These are phyloP conservation scores for Tanozyma kutaoensis DNA, from an alignment of 805 yeast species.

Conservation along the genomic window DNA sequence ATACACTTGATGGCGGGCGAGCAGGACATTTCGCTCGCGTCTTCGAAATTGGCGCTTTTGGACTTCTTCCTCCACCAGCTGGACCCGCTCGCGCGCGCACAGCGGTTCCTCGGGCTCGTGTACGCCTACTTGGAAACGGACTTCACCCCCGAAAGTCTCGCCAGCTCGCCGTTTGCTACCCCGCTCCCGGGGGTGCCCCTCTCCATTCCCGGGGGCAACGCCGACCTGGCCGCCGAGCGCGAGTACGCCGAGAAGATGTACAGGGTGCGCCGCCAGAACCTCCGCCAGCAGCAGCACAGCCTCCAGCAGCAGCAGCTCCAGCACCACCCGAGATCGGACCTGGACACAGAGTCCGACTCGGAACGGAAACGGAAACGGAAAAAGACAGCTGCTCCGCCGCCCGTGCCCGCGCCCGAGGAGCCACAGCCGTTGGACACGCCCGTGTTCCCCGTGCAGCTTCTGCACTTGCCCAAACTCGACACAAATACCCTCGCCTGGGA, in stretches of 20 bases:
- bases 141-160: constrained; percentile 36
- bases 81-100: constrained; percentile 54
- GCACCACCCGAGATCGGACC: constrained; percentile 1
- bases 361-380: constrained; percentile 1
- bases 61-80: constrained; percentile 59
- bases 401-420: constrained; percentile 1
- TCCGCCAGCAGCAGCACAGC: constrained; percentile 1
- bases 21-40: no score
- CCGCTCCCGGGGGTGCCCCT: constrained; percentile 23
- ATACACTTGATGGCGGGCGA: constrained; percentile 50
- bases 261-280: constrained; percentile 17
- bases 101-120: constrained; percentile 70
- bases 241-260: constrained; percentile 37
- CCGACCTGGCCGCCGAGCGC: constrained; percentile 33
- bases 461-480: no score
- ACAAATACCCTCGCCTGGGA: no score
- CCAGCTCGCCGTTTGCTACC: constrained; percentile 41
- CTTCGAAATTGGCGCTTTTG: no score
- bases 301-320: background rate
- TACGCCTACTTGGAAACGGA: constrained; percentile 72
- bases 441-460: constrained; percentile 9
- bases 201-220: constrained; percentile 11
- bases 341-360: background rate
- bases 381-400: constrained; percentile 1
- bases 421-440: constrained; percentile 6